phyloP scores from a whole-genome alignment of 1,139 yeast genomes.

The Ashbya aceris region DNA sequence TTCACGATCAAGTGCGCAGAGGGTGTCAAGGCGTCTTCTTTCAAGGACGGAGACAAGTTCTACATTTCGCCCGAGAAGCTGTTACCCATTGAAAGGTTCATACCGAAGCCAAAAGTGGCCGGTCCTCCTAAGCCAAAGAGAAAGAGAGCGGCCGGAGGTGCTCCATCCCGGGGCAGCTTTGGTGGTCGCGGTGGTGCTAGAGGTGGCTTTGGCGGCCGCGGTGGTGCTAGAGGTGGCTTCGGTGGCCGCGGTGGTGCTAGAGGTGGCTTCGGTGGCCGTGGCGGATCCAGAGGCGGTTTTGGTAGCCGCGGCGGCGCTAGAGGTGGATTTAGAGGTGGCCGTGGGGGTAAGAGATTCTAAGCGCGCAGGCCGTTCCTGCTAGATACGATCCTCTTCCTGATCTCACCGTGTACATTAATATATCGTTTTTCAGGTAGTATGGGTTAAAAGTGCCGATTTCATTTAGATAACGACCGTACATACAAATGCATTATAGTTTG shows the following conservation, averaged over 20 bases:
- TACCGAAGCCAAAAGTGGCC: constrained; percentile 79
- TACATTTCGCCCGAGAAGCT: constrained; percentile 92
- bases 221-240: constrained; percentile 37
- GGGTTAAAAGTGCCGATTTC: not conserved
- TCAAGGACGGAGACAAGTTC: constrained; percentile 92
- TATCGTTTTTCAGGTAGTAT: not conserved
- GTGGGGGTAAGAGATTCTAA: constrained; percentile 38
- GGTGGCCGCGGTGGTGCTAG: constrained; percentile 42
- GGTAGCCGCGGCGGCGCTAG: constrained; percentile 13
- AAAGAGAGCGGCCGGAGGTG: constrained; percentile 40
- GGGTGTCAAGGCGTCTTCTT: constrained; percentile 89
- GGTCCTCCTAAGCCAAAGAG: constrained; percentile 75
- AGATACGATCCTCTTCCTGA: not conserved
- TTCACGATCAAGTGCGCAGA: constrained; percentile 94
- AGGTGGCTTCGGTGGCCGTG: constrained; percentile 22
- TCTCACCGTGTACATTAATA: constrained; percentile 3
- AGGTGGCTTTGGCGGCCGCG: constrained; percentile 41
- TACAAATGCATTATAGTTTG: constrained; percentile 4
- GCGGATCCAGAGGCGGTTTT: constrained; percentile 23
- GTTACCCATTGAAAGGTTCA: constrained; percentile 88
- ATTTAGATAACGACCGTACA: constrained; percentile 3
- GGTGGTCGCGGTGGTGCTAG: constrained; percentile 38
- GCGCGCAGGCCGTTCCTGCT: not conserved
- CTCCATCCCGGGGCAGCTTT: constrained; percentile 42
- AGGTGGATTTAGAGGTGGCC: constrained; percentile 32